Base-by-base conservation (phyloP, 441 rosid species). In the Gossypium lobatum region DNA sequence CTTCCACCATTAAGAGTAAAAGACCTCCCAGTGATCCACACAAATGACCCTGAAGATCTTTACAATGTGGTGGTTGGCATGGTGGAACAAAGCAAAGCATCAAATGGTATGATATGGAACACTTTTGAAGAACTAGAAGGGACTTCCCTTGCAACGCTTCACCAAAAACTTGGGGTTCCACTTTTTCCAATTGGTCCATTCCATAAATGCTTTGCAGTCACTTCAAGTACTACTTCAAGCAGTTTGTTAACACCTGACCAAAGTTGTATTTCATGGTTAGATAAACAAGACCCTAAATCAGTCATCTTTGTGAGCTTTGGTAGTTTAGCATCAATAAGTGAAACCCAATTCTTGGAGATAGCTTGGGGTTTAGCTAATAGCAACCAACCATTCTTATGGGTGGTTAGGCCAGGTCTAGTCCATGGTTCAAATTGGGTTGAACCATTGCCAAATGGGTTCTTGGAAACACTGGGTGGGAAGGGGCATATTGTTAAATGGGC, bases 301-400 rank as follows among this genome's bases (percentile, higher is more conserved):
- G 88, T 87, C n/a, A 66, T 87, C 23, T 90, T 86, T 23, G 87
- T 81, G 18, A 85, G 94, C 73, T 87, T 84, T n/a, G 89, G 92
- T 0, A 86, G 94, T 69, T 0, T 84, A 0, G 88, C 81, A 2
- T 60, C 72, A 13, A 61, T 88, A 54, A 76, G 45, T 0, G 82
- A 81, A 74, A n/a, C 73, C 9, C 79, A 85, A 8, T 77, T 86
- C 2, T 11, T 77, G 23, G 94, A 88, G 76, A 67, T 89, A 71
- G 89, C 90, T 52, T 84, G 83, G 84, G 91, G 87, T 0, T 54
- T 90, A 58, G 80, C 77, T 21, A 83, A 85, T 28, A 80, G 89
- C 66, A 75, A 82, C 23, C 77, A 75, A 6, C 81, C 79, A 0
- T 90, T 88, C 76, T 79, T 90, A 64, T 87, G 85, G 92, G 91